Percentiles rank a stretch among this genome's conserved stretches.
Evolutionary conservation across 2,329 filamentous ascomycete species (phyloP).

Genomic region (Phaeomoniella chlamydospora): DNA sequence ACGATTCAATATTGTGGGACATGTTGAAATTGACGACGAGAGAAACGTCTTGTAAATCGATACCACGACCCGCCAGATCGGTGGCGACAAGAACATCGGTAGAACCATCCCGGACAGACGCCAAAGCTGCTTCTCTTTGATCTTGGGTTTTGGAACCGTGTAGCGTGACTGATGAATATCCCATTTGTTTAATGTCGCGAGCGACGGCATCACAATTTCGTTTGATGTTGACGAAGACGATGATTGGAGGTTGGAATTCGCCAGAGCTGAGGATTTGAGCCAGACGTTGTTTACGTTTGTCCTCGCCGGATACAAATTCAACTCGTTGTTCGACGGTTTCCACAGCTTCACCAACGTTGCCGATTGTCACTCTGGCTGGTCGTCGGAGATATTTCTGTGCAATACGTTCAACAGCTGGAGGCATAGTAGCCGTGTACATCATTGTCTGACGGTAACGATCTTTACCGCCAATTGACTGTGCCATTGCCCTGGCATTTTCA

Average conservation of each 20-base stretch:
- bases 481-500: constrained; percentile 77
- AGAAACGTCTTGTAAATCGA: constrained; percentile 87
- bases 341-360: constrained; percentile 86
- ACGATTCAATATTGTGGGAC: constrained; percentile 81
- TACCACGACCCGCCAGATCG: constrained; percentile 90
- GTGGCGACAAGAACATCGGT: constrained; percentile 89
- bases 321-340: constrained; percentile 96
- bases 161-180: constrained; percentile 76
- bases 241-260: constrained; percentile 78
- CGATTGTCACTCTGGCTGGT: constrained; percentile 87
- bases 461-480: constrained; percentile 55
- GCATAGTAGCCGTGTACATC: constrained; percentile 99
- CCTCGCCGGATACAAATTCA: constrained; percentile 79
- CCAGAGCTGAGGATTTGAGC: constrained; percentile 70
- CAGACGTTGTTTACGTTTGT: constrained; percentile 93
- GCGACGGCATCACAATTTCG: constrained; percentile 94
- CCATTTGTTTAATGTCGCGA: constrained; percentile 85
- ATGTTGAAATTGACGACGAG: constrained; percentile 99
- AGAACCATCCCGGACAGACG: constrained; percentile 63
- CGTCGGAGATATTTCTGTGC: constrained; percentile 92
- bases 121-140: constrained; percentile 85
- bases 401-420: constrained; percentile 78
- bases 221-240: constrained; percentile 99
- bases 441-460: constrained; percentile 91
- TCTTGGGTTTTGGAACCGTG: constrained; percentile 97